A percentile compares a stretch with the other conserved stretches of the same genome.
These are phyloP conservation scores for Sequoiadendron giganteum DNA, from an alignment of 75 land plant genomes.

Conservation along the genomic window DNA sequence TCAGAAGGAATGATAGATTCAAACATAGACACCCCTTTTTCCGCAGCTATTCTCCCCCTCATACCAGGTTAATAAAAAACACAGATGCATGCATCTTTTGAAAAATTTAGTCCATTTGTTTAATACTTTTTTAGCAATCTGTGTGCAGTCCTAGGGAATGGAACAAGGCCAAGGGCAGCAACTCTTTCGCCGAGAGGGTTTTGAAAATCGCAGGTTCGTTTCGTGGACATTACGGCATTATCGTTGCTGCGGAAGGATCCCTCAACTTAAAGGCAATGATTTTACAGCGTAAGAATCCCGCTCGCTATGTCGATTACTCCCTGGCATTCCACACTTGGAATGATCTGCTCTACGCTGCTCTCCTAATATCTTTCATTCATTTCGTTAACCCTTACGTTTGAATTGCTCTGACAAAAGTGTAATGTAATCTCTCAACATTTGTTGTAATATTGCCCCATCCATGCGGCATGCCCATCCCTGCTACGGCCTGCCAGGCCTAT, in stretches of 20 bases:
- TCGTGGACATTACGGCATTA: constrained; percentile 33
- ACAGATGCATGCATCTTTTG: neutral
- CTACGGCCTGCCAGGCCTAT: no score
- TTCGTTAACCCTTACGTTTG: no score
- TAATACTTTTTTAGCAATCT: neutral
- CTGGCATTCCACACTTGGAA: constrained; percentile 56
- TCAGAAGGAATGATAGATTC: constrained; percentile 50
- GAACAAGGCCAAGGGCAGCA: neutral
- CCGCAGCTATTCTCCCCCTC: constrained; percentile 58
- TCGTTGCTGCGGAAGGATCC: constrained; percentile 27
- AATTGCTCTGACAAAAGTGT: neutral
- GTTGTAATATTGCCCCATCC: no score
- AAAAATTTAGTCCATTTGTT: neutral
- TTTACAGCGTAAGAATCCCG: neutral
- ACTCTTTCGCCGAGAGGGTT: neutral
- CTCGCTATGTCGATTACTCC: constrained; percentile 36
- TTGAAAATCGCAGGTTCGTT: neutral
- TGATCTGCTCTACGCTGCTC: constrained; percentile 26
- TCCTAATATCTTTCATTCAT: no score
- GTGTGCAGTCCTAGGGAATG: neutral
- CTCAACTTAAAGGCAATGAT: constrained; percentile 21
- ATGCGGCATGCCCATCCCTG: no score
- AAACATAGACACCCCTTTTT: constrained; percentile 50
- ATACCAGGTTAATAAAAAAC: constrained; percentile 38
- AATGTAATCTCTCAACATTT: no score